A percentile compares a stretch with the other conserved stretches of the same genome.
Evolutionary conservation across 768 basidiomycete genomes (phyloP).

Genomic region (Mycena crocata): DNA sequence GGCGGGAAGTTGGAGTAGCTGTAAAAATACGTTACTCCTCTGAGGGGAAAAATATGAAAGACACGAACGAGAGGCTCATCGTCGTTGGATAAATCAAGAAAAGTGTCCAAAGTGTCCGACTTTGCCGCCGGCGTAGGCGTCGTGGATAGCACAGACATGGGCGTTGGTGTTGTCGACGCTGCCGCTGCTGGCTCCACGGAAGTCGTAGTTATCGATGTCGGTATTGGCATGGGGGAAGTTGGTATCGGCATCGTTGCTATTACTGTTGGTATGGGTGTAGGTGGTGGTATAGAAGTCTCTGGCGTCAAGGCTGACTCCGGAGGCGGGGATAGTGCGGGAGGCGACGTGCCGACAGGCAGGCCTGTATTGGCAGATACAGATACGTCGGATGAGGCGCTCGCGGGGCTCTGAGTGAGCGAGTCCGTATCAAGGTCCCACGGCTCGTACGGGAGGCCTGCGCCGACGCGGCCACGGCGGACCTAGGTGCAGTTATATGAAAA

Average conservation of each 20-base stretch:
- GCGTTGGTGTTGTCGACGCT: not conserved
- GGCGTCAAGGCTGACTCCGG: not conserved
- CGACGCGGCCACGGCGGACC: conserved; percentile 65
- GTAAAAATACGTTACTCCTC: too few relatives aligned
- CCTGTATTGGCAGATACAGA: too few relatives aligned
- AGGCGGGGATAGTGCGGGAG: not conserved
- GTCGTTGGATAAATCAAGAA: conserved; percentile 5
- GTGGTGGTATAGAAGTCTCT: not conserved
- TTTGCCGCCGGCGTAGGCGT: not conserved
- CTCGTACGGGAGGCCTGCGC: conserved; percentile 63
- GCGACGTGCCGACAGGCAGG: too few relatives aligned
- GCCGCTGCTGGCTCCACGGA: not conserved
- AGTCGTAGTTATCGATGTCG: not conserved
- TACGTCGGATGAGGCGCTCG: too few relatives aligned
- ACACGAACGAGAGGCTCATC: not conserved
- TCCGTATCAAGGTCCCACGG: conserved; percentile 59
- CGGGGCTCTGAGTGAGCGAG: too few relatives aligned
- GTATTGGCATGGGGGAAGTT: not conserved
- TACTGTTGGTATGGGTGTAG: not conserved
- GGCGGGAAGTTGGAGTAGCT: too few relatives aligned
- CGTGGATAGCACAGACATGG: not conserved
- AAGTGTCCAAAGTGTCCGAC: not conserved
- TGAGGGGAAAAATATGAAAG: not conserved
- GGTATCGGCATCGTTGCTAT: not conserved
- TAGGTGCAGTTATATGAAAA: conserved; percentile 33